A percentile compares a stretch with the other conserved stretches of the same genome.
Evolutionary conservation across 108 stramenopile species (phyloP).

Genomic region (Nitzschia inconspicua): DNA sequence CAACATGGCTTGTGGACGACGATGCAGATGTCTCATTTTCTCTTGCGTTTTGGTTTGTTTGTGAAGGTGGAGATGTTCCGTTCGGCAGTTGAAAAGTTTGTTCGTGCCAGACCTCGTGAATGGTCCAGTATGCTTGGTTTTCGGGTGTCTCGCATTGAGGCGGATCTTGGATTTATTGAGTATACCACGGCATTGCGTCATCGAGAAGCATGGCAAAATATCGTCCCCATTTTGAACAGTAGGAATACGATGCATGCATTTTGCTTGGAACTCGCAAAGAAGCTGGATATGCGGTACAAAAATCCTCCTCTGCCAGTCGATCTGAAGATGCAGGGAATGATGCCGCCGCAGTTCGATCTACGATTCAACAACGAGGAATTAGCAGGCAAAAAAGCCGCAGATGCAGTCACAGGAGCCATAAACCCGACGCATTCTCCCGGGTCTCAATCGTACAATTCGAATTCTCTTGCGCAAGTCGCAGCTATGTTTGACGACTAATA

Average conservation of each 20-base stretch:
- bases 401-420: no score
- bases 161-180: constrained; percentile 61
- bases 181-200: constrained; percentile 54
- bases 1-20: no score
- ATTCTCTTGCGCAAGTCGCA: no score
- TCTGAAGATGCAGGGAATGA: no score
- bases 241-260: constrained; percentile 59
- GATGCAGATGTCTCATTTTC: no score
- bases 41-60: no score
- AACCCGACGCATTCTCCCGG: no score
- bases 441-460: no score
- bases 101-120: constrained; percentile 52
- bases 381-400: no score
- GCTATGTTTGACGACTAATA: no score
- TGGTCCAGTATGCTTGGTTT: constrained; percentile 51
- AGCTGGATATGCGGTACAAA: constrained; percentile 59
- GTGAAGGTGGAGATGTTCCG: constrained; percentile 41
- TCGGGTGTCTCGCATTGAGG: constrained; percentile 47
- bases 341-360: no score
- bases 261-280: constrained; percentile 57
- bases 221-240: constrained; percentile 45
- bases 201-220: constrained; percentile 28
- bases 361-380: no score
- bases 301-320: constrained; percentile 20
- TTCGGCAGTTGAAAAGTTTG: constrained; percentile 45